phyloP scores from a whole-genome alignment of 805 yeast species.

The Pichia gijzeniarum region DNA sequence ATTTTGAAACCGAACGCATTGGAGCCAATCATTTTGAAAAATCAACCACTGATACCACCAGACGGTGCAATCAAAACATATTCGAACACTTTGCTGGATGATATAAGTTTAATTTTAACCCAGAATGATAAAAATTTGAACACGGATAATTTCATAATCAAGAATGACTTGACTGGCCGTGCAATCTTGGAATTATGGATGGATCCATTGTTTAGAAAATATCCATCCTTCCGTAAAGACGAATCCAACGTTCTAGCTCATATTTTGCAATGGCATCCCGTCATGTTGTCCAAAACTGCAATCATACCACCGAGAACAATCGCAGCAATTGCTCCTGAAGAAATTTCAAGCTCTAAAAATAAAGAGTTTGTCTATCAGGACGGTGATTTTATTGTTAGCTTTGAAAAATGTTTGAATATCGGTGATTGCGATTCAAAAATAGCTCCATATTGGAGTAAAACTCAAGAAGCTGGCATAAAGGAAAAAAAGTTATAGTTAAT shows the following conservation, averaged over 20 bases:
- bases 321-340: neutral
- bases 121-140: constrained; percentile 62
- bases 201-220: constrained; percentile 64
- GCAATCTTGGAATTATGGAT: constrained; percentile 75
- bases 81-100: constrained; percentile 47
- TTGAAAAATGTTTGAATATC: constrained; percentile 49
- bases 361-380: constrained; percentile 43
- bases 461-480: neutral
- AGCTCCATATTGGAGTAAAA: neutral
- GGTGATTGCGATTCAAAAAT: constrained; percentile 41
- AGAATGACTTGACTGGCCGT: constrained; percentile 57
- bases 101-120: constrained; percentile 56
- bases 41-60: constrained; percentile 68
- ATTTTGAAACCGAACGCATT: constrained; percentile 56
- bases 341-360: neutral
- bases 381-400: constrained; percentile 64
- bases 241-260: constrained; percentile 77
- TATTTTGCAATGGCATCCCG: constrained; percentile 92
- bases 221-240: constrained; percentile 51
- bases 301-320: constrained; percentile 43
- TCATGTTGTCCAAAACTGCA: constrained; percentile 62
- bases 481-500: neutral
- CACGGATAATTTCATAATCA: constrained; percentile 64
- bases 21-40: constrained; percentile 57
- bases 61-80: constrained; percentile 64